phyloP scores from a whole-genome alignment of 768 basidiomycete species.

The Amylocystis lapponica region DNA sequence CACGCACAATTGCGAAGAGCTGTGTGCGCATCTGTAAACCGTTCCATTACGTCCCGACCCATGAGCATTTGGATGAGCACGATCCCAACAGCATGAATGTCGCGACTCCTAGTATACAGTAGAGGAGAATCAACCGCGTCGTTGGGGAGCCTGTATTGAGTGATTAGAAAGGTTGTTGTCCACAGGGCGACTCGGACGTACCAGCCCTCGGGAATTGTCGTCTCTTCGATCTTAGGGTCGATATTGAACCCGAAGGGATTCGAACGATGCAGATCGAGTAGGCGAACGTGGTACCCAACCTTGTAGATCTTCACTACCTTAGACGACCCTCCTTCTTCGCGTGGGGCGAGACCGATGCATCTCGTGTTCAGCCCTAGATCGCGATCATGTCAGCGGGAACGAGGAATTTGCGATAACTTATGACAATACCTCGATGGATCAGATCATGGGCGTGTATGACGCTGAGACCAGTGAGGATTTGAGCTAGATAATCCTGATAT shows the following conservation, averaged over 20 bases:
- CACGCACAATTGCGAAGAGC: constrained; percentile 54
- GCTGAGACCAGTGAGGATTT: constrained; percentile 66
- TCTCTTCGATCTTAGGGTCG: constrained; percentile 19
- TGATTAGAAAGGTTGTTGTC: constrained; percentile 2
- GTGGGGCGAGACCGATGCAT: constrained; percentile 54
- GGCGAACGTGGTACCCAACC: constrained; percentile 61
- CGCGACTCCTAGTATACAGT: constrained; percentile 71
- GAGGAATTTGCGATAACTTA: neutral
- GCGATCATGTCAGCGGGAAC: neutral
- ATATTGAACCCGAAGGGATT: constrained; percentile 59
- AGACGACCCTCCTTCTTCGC: constrained; percentile 43
- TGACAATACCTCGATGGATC: constrained; percentile 57
- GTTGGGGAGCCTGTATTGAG: constrained; percentile 53
- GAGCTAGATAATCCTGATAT: constrained; percentile 66
- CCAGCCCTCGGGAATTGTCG: constrained; percentile 41
- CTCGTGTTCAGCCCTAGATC: constrained; percentile 50
- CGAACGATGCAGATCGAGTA: constrained; percentile 80
- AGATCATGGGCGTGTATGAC: constrained; percentile 59
- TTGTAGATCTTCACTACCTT: constrained; percentile 73
- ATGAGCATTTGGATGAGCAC: constrained; percentile 80
- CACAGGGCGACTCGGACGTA: constrained; percentile 26
- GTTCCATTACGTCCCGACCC: constrained; percentile 59
- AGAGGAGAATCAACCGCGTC: constrained; percentile 77
- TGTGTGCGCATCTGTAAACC: constrained; percentile 47
- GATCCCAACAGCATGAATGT: constrained; percentile 79